phyloP scores from a whole-genome alignment of 169 alveolate species.

The Eimeria necatrix region DNA sequence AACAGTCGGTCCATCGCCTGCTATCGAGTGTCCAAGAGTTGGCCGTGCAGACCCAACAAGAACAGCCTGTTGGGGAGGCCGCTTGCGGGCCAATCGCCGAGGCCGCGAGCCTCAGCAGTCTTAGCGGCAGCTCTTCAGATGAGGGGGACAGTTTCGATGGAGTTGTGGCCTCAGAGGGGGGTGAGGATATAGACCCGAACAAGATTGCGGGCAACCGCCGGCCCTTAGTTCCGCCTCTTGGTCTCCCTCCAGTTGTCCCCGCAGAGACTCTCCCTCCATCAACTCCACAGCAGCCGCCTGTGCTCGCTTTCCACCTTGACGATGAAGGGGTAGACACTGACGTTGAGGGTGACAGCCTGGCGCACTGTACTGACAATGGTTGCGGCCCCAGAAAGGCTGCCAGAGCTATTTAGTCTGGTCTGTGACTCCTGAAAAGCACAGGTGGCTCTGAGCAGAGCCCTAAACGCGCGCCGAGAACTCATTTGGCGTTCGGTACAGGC shows the following conservation, averaged over 20 bases:
- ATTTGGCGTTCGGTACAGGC: not conserved
- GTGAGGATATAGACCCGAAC: not conserved
- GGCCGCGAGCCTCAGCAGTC: not conserved
- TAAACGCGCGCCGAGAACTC: not conserved
- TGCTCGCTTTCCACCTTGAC: not conserved
- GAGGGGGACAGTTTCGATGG: constrained; percentile 41
- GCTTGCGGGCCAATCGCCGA: not conserved
- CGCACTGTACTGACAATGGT: not conserved
- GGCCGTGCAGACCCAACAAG: not conserved
- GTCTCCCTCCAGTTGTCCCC: not conserved
- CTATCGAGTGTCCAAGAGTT: constrained; percentile 23
- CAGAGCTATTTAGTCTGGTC: not conserved
- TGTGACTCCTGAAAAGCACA: not conserved
- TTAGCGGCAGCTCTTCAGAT: constrained; percentile 28
- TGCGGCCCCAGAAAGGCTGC: not conserved
- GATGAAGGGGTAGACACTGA: constrained; percentile 45
- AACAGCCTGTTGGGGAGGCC: constrained; percentile 1
- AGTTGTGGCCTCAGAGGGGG: constrained; percentile 46
- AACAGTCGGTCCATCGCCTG: constrained; percentile 46
- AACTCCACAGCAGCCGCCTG: not conserved
- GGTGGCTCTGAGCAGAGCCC: not conserved
- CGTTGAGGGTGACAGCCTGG: not conserved
- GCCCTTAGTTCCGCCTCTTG: constrained; percentile 56
- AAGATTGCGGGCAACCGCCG: not conserved
- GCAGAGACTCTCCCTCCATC: not conserved